A percentile compares a stretch with the other conserved stretches of the same genome.
phyloP scores from a whole-genome alignment of 257 asterid species.

The Eustoma russellianum region DNA sequence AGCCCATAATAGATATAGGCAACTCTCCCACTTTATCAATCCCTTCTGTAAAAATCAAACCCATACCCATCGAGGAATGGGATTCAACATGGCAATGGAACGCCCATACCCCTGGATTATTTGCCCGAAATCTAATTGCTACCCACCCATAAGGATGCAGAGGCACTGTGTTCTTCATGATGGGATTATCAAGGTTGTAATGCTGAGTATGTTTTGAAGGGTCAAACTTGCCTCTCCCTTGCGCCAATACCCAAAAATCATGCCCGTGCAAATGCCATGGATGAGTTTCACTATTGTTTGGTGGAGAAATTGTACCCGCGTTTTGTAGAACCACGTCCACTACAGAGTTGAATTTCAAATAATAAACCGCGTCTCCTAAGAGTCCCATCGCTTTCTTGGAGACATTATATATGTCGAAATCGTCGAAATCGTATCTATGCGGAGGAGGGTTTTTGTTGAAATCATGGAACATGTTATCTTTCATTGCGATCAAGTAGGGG shows the following conservation, averaged over 20 bases:
- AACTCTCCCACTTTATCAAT: neutral
- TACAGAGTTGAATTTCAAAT: constrained; percentile 49
- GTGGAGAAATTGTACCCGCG: constrained; percentile 41
- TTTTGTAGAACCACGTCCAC: constrained; percentile 65
- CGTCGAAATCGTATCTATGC: constrained; percentile 15
- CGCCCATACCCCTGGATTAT: neutral
- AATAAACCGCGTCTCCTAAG: constrained; percentile 31
- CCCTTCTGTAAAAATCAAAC: neutral
- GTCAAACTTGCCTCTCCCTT: neutral
- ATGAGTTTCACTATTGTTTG: constrained; percentile 63
- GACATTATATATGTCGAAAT: constrained; percentile 27
- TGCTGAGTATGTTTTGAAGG: neutral
- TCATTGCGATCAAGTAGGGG: constrained; percentile 55
- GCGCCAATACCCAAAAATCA: constrained; percentile 55
- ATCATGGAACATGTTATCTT: constrained; percentile 18
- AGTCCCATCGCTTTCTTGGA: constrained; percentile 29
- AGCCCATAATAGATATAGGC: neutral
- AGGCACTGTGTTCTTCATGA: neutral
- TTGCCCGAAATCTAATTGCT: neutral
- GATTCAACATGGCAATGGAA: neutral
- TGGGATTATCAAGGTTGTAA: neutral
- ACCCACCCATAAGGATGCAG: neutral
- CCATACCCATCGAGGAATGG: neutral
- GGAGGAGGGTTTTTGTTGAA: constrained; percentile 21
- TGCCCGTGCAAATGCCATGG: constrained; percentile 93